Conservation (phyloP, 108 stramenopile species). For the Thalassiosira profunda region DNA sequence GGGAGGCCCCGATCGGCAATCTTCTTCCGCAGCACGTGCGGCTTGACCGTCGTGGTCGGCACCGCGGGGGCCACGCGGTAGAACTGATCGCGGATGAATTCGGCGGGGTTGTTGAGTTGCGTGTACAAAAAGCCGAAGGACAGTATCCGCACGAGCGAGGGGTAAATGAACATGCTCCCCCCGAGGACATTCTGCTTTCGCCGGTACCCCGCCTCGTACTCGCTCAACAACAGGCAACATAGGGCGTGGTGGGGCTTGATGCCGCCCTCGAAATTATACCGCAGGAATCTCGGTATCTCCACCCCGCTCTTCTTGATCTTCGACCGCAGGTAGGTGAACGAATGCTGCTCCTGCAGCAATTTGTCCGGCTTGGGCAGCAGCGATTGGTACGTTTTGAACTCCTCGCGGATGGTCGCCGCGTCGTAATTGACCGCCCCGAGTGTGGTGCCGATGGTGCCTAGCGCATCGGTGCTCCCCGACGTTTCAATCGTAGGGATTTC, state of each 20-base stretch:
- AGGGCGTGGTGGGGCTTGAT: constrained; percentile 40
- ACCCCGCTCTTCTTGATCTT: constrained; percentile 18
- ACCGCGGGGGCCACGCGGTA: constrained; percentile 17
- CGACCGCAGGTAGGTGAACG: constrained; percentile 12
- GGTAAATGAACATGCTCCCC: not conserved
- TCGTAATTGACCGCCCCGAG: constrained; percentile 17
- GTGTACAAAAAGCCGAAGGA: constrained; percentile 27
- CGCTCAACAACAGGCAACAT: constrained; percentile 32
- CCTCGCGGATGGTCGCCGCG: constrained; percentile 28
- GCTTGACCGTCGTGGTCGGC: constrained; percentile 12
- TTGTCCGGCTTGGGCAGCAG: constrained; percentile 32
- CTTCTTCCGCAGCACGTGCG: constrained; percentile 33
- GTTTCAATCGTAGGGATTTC: constrained; percentile 22
- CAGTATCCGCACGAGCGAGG: constrained; percentile 19
- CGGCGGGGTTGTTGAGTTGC: constrained; percentile 42
- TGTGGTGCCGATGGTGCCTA: constrained; percentile 11
- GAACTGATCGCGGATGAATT: constrained; percentile 43
- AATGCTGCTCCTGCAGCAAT: constrained; percentile 36
- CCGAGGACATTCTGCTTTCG: not conserved
- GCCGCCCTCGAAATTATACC: constrained; percentile 32
- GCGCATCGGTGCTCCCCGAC: constrained; percentile 9
- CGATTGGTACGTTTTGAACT: constrained; percentile 41
- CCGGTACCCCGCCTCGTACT: constrained; percentile 21
- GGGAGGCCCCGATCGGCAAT: constrained; percentile 32
- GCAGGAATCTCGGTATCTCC: constrained; percentile 29